These are phyloP conservation scores for Apium graveolens DNA, from an alignment of 129 eudicot species.

Conservation along the genomic window DNA sequence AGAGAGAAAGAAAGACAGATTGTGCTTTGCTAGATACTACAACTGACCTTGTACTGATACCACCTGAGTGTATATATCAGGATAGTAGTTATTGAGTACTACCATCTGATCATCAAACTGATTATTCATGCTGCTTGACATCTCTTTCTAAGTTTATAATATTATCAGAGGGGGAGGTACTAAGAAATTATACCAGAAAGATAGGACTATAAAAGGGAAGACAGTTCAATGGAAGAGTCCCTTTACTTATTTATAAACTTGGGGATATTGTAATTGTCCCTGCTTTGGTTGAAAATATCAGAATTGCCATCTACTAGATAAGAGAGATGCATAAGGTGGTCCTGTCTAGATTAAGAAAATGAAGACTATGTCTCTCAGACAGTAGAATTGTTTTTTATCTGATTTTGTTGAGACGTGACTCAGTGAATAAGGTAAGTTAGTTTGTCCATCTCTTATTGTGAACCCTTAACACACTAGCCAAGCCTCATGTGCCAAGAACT, in stretches of 20 bases:
- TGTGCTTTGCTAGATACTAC: background rate
- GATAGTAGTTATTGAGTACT: slow-evolving; percentile 62
- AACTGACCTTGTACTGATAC: slow-evolving; percentile 56
- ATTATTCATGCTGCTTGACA: slow-evolving; percentile 33
- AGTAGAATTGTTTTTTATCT: slow-evolving; percentile 15
- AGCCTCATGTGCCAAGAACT: background rate
- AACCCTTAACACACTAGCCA: background rate
- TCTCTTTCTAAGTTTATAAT: slow-evolving; percentile 14
- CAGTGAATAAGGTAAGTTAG: slow-evolving; percentile 19
- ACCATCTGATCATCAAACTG: slow-evolving; percentile 58
- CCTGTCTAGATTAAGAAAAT: slow-evolving; percentile 15
- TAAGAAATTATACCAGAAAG: slow-evolving; percentile 25
- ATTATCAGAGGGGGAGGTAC: slow-evolving; percentile 27
- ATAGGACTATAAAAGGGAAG: slow-evolving; percentile 35
- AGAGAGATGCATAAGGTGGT: background rate
- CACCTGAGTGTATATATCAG: slow-evolving; percentile 58
- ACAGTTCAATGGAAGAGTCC: slow-evolving; percentile 17
- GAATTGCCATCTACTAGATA: slow-evolving; percentile 23
- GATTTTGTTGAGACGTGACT: slow-evolving; percentile 41
- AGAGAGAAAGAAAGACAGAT: background rate
- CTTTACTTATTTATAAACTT: slow-evolving; percentile 29
- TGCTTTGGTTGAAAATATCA: slow-evolving; percentile 16
- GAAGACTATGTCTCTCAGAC: slow-evolving; percentile 5
- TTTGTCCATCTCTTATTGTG: background rate
- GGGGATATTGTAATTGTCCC: slow-evolving; percentile 21